These are phyloP conservation scores for Phytophthora palmivora DNA, from an alignment of 352 stramenopile species.

Conservation along the genomic window DNA sequence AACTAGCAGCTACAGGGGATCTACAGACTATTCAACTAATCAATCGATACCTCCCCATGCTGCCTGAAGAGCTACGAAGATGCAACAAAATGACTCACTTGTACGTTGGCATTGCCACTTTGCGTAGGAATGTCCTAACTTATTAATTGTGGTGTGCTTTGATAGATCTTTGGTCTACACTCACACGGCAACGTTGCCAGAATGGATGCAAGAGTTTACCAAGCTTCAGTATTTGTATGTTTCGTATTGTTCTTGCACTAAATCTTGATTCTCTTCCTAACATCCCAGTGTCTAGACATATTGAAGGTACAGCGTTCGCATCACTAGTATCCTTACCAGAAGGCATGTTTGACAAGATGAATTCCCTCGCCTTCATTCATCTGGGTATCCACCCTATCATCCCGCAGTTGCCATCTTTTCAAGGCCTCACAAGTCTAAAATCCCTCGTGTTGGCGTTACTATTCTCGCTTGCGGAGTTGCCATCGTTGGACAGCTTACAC, in stretches of 20 bases:
- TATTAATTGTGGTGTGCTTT: background rate
- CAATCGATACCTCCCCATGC: slow-evolving; percentile 4
- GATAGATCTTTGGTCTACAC: slow-evolving; percentile 32
- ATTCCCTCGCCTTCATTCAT: too few relatives aligned
- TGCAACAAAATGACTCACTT: background rate
- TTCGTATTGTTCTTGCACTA: background rate
- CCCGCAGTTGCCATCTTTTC: too few relatives aligned
- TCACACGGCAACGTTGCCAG: slow-evolving; percentile 31
- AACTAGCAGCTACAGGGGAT: slow-evolving; percentile 10
- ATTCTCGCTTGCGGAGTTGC: too few relatives aligned
- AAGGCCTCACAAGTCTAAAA: too few relatives aligned
- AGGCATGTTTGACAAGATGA: too few relatives aligned
- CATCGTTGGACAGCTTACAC: too few relatives aligned
- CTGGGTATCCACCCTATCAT: too few relatives aligned
- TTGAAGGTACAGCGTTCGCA: slow-evolving; percentile 13
- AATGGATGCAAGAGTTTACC: slow-evolving; percentile 37
- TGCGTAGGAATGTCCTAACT: background rate
- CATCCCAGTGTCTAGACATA: slow-evolving; percentile 10
- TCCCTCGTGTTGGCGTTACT: too few relatives aligned
- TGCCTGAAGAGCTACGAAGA: slow-evolving; percentile 9
- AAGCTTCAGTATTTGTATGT: slow-evolving; percentile 43
- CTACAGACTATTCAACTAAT: slow-evolving; percentile 14
- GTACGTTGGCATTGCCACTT: too few relatives aligned
- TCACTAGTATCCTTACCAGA: too few relatives aligned
- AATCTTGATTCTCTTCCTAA: too few relatives aligned